Base-by-base conservation (phyloP, 2,329 filamentous ascomycete species). In the Aspergillus pseudotamarii region DNA sequence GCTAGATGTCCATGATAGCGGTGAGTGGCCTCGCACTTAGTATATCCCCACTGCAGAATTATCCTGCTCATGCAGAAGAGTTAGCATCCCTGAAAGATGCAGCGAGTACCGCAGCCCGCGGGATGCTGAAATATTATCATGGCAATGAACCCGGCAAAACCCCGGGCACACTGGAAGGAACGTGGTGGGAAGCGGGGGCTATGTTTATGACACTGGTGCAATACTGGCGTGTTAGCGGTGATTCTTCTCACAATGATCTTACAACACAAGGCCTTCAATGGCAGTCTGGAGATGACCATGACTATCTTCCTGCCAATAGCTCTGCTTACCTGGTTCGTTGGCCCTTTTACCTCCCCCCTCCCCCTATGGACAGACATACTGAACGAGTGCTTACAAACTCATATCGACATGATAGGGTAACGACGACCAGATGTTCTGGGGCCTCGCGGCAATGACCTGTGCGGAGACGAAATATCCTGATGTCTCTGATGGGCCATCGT, bases 171-270 rank as follows among this genome's bases (percentile, higher is more conserved):
- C 66, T 85, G 66, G 74, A 79, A 43, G 63, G 67, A 8, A 83
- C 82, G 21, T 86, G 84, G 84, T 92, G 87, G 90, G 89, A 90
- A 78, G 88, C 82, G 8, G 90, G 90, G 57, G 89, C 89, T 60
- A 86, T 93, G 79, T 86, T 84, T 71, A 81, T 80, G 14, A 80
- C 89, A 3, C 80, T 94, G 67, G 82, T 94, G 60, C 90, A 94
- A 70, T 94, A 94, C 76, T 94, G 91, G 90, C 90, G 89, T 73
- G 91, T 91, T 73, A 93, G 91, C 0, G 88, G 87, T 16, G 90
- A 94, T 73, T 79, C 83, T 6, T 82, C 84, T 48, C 93, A 91
- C 79, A 93, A 93, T 73, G 79, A 88, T n/a, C 79, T 91, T 48
- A 85, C 87, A 10, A 84, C 82, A 30, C 82, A 91, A 66, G 92